Base-by-base conservation (phyloP, 2,329 filamentous ascomycete genomes). In the Magnaporthiopsis incrustans region DNA sequence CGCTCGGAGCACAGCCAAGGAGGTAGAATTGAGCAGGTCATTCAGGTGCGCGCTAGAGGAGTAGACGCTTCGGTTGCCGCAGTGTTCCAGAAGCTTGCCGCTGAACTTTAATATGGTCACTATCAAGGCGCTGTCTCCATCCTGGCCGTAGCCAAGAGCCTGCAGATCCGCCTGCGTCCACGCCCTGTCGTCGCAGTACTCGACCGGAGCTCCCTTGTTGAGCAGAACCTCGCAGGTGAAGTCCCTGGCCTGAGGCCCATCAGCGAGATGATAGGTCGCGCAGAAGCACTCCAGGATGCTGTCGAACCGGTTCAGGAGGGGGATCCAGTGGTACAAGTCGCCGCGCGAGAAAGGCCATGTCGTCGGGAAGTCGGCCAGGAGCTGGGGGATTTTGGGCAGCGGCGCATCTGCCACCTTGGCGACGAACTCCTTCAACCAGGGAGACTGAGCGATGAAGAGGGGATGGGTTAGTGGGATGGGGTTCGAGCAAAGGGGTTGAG, bases 301-400 rank as follows among this genome's bases (percentile, higher is more conserved):
- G 76, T 99, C 95, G 76, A 99, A 98, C 65, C 92, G 89, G 76
- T 99, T 96, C 66, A 99, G 79, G 30, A 97, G 84, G 33, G 91
- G 89, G 69, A 99, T 97, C 96, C 96, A 99, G 81, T 99, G 94
- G 74, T 98, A 98, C 35, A 98, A 81, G 75, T 99, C 95, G 66
- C 95, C 96, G 74, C 94, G 87, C 56, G 94, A 94, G 72, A 98
- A 96, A 2, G 93, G 92, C 95, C 95, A 99, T 83, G 89, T 83
- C 68, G 88, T 88, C 65, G 94, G 92, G 74, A 98, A 98, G 64
- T 84, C 85, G 70, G 83, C 82, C 68, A 99, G 89, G 69, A 89
- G 85, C 70, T 85, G 79, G 69, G 92, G 91, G 69, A 99, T 83
- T 73, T 90, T 85, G 71, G 89, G 87, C 71, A 97, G 79, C 60